These are phyloP conservation scores for Phylloporus sp. DNA, from an alignment of 1,284 basidiomycete species.

Conservation along the genomic window DNA sequence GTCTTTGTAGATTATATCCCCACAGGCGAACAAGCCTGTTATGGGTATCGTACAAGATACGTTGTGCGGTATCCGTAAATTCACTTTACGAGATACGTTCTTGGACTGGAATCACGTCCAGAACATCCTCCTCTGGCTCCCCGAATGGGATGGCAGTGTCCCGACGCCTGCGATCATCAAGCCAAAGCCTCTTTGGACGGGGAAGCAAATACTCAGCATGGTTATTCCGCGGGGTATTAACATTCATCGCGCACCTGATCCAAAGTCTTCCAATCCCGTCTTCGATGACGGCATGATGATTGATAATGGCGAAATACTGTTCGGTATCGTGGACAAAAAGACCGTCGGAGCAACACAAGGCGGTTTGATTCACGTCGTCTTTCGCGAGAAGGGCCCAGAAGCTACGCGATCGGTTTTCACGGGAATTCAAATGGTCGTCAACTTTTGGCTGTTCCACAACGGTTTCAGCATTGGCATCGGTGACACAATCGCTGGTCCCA, in stretches of 20 bases:
- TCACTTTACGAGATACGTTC: constrained; percentile 94
- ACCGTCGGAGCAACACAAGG: constrained; percentile 95
- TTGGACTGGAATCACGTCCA: constrained; percentile 95
- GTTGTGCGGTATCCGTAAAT: constrained; percentile 96
- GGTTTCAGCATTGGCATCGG: constrained; percentile 99
- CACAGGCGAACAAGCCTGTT: constrained; percentile 99
- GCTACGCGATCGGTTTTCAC: constrained; percentile 93
- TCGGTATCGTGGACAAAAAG: constrained; percentile 97
- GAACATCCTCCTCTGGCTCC: constrained; percentile 97
- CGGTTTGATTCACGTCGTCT: constrained; percentile 96
- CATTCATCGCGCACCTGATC: constrained; percentile 83
- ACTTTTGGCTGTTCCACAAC: constrained; percentile 98
- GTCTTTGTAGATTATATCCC: constrained; percentile 87
- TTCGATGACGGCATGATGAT: constrained; percentile 96
- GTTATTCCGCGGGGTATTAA: constrained; percentile 97
- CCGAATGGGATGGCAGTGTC: constrained; percentile 94
- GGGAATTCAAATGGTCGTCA: constrained; percentile 94
- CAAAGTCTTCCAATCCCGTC: constrained; percentile 82
- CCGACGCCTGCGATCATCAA: constrained; percentile 96
- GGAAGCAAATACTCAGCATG: constrained; percentile 96
- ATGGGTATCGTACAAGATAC: constrained; percentile 99
- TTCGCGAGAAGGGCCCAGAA: constrained; percentile 96
- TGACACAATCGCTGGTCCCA: constrained; percentile 94
- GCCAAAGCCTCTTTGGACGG: constrained; percentile 97
- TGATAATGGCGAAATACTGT: constrained; percentile 97